Evolutionary conservation across 306 rosid species (phyloP), one percentile per base, ranked within the genome.

Genomic region (Lathyrus sativus): DNA sequence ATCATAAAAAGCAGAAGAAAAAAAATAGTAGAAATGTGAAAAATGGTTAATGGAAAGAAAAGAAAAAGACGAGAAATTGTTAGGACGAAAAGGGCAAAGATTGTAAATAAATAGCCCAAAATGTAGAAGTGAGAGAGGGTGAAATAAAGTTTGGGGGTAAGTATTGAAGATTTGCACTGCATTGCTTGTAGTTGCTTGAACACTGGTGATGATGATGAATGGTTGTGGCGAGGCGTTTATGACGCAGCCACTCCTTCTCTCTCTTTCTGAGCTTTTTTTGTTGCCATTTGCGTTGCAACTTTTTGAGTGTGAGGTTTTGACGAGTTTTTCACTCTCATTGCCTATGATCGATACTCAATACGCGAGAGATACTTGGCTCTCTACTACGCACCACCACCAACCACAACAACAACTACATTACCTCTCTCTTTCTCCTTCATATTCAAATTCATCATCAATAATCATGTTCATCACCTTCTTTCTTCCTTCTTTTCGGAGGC

Each of bases 141-240:
- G 39, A 31, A 31, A 31, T 31, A 5, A 31, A 31, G 35, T 31
- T 31, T 31, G 35, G 35, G 35, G 35, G 35, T 5, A 31, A 35
- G 39, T 35, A 35, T 6, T 33, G 38, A 33, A 5, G 7, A 4
- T 6, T 33, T 6, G 38, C 7, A 33, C 2, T 33, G 38, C 38
- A 33, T 41, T 41, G 45, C n/a, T 10, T 10, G 11, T 41, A 10
- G 45, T 41, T 11, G 11, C 10, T 11, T 41, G 38, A 33, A 33
- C 8, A 33, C 6, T 33, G 13, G 2, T 55, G 62, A 56, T 56
- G 62, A 56, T 28, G 6, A 9, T 17, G 18, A 15, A 17, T 51
- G 13, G 31, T 54, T 56, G 17, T 56, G 62, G 62, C 62, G 62
- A 56, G 62, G 62, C 39, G 39, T 56, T 13, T 13, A 2, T 28